Percentiles rank a stretch among this genome's conserved stretches.
phyloP scores from a whole-genome alignment of 2,329 filamentous ascomycete species.

The Fusarium armeniacum region DNA sequence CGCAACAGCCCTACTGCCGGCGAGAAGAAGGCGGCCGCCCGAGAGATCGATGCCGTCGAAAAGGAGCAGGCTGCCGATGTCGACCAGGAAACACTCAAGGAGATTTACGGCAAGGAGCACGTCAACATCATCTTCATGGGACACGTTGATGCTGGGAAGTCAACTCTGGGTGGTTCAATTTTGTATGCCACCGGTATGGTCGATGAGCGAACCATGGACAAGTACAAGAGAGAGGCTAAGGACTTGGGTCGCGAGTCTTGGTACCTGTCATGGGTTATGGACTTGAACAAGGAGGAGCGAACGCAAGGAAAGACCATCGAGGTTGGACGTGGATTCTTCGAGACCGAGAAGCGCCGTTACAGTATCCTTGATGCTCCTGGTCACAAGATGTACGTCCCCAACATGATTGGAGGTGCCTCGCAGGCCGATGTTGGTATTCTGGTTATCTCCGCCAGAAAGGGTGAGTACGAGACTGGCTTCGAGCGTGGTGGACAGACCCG shows the following conservation, averaged over 20 bases:
- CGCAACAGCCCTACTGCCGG: constrained; percentile 82
- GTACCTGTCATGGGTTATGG: constrained; percentile 98
- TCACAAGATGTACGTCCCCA: constrained; percentile 97
- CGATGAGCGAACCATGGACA: constrained; percentile 98
- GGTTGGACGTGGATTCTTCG: constrained; percentile 95
- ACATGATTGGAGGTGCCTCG: constrained; percentile 96
- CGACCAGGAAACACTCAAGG: constrained; percentile 80
- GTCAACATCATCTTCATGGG: constrained; percentile 98
- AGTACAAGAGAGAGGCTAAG: constrained; percentile 97
- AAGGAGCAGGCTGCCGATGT: constrained; percentile 85
- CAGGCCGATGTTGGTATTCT: constrained; percentile 95
- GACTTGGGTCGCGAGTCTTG: constrained; percentile 96
- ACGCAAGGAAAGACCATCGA: constrained; percentile 98
- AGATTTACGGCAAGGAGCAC: constrained; percentile 94
- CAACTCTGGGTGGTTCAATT: constrained; percentile 93
- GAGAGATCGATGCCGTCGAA: constrained; percentile 85
- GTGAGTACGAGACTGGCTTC: constrained; percentile 98
- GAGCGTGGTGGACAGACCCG: constrained; percentile 96
- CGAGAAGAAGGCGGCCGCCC: constrained; percentile 65
- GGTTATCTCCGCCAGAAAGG: constrained; percentile 96
- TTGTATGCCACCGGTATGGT: constrained; percentile 97
- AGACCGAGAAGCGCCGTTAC: constrained; percentile 96
- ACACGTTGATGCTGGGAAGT: constrained; percentile 98
- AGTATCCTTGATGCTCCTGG: constrained; percentile 96
- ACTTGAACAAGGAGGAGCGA: constrained; percentile 96